phyloP scores from a whole-genome alignment of 495 filamentous ascomycete genomes.

The Tuber indicum region DNA sequence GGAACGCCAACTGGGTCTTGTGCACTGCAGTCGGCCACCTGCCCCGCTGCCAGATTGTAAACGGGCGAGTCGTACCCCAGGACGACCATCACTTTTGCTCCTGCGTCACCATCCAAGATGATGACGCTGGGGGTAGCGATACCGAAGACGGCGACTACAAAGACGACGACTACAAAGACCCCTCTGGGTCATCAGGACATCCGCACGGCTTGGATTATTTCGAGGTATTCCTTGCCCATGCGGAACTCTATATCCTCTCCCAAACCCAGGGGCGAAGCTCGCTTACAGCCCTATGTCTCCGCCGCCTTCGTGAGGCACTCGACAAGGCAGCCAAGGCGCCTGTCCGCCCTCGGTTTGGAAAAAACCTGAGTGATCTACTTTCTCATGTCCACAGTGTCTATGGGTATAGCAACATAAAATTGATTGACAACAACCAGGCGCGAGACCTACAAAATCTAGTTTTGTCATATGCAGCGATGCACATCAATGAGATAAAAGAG shows the following conservation, averaged over 20 bases:
- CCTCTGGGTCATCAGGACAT: background rate
- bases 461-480: background rate
- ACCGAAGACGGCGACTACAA: background rate
- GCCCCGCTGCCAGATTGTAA: background rate
- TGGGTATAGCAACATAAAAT: background rate
- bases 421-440: background rate
- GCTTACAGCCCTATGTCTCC: background rate
- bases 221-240: background rate
- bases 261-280: background rate
- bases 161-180: background rate
- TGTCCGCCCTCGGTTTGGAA: background rate
- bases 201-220: background rate
- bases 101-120: too few species aligned
- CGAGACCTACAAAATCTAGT: background rate
- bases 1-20: background rate
- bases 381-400: background rate
- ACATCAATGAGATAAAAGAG: background rate
- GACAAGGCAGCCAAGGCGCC: background rate
- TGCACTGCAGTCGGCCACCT: too few species aligned
- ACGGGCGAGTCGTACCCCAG: background rate
- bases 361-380: background rate
- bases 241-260: background rate
- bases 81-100: background rate
- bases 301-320: background rate
- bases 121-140: background rate